Percentiles rank a stretch among this genome's conserved stretches.
These are phyloP conservation scores for Zizania latifolia DNA, from an alignment of 176 grass and related monocot species.

Conservation along the genomic window DNA sequence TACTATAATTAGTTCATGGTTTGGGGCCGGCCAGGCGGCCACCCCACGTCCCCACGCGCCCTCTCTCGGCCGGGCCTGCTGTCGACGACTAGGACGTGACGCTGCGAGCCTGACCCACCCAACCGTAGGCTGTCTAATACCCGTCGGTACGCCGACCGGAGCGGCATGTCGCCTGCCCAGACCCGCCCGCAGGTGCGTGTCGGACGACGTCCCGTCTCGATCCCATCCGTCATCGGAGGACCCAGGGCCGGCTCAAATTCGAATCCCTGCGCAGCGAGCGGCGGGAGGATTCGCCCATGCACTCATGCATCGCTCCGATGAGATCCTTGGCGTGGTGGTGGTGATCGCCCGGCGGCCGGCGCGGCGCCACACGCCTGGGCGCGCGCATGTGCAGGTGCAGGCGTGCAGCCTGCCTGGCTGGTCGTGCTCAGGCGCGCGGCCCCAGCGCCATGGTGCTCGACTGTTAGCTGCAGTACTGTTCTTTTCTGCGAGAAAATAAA, in stretches of 20 bases:
- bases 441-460: background rate
- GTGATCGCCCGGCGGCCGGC: background rate
- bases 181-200: background rate
- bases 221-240: too few species aligned
- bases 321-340: background rate
- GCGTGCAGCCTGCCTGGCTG: background rate
- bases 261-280: background rate
- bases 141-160: background rate
- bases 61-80: too few species aligned
- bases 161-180: background rate
- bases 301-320: background rate
- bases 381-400: background rate
- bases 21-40: too few species aligned
- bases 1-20: too few species aligned
- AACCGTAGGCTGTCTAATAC: background rate
- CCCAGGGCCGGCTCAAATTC: slow-evolving; percentile 2
- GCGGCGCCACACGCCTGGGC: background rate
- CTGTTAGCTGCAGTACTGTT: too few species aligned
- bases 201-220: background rate
- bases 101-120: background rate
- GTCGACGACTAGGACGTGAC: slow-evolving; percentile 7
- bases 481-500: too few species aligned
- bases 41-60: too few species aligned
- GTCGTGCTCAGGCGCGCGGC: background rate
- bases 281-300: background rate